Evolutionary conservation across 768 basidiomycete species (phyloP).

Genomic region (Tricholoma terreum): DNA sequence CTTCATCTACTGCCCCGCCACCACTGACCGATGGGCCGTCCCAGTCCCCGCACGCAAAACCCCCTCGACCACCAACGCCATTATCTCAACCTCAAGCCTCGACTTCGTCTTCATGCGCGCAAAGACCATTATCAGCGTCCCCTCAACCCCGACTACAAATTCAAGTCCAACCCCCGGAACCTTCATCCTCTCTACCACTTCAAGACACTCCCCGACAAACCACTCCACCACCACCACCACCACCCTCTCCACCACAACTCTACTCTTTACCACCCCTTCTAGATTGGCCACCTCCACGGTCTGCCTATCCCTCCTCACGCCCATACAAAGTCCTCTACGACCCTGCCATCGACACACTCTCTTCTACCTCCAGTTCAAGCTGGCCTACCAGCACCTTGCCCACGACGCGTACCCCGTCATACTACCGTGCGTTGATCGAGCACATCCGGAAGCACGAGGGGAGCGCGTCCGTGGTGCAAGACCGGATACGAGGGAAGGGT

Average conservation of each 20-base stretch:
- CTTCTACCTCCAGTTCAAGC: conserved; percentile 6
- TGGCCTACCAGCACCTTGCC: conserved; percentile 15
- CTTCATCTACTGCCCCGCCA: conserved; percentile 18
- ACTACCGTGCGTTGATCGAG: conserved; percentile 39
- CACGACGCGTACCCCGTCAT: conserved; percentile 13
- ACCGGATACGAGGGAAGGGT: conserved; percentile 56
- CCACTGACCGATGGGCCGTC: conserved; percentile 28
- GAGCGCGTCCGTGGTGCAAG: conserved; percentile 25
- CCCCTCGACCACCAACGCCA: conserved; percentile 37
- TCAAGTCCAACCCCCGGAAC: conserved; percentile 9
- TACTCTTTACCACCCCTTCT: conserved; percentile 35
- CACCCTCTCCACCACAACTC: conserved; percentile 20
- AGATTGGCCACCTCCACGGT: conserved; percentile 57
- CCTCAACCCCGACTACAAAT: background rate
- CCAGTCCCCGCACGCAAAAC: conserved; percentile 27
- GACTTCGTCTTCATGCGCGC: conserved; percentile 16
- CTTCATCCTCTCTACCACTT: conserved; percentile 17
- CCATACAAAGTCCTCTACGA: conserved; percentile 67
- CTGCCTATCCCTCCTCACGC: conserved; percentile 43
- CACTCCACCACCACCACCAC: conserved; percentile 9
- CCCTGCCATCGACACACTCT: conserved; percentile 41
- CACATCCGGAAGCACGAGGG: conserved; percentile 33
- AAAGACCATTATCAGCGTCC: conserved; percentile 4
- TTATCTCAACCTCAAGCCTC: conserved; percentile 31
- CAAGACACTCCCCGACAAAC: conserved; percentile 25